These are phyloP conservation scores for Jacaranda mimosifolia DNA, from an alignment of 257 asterid genomes.

Conservation along the genomic window DNA sequence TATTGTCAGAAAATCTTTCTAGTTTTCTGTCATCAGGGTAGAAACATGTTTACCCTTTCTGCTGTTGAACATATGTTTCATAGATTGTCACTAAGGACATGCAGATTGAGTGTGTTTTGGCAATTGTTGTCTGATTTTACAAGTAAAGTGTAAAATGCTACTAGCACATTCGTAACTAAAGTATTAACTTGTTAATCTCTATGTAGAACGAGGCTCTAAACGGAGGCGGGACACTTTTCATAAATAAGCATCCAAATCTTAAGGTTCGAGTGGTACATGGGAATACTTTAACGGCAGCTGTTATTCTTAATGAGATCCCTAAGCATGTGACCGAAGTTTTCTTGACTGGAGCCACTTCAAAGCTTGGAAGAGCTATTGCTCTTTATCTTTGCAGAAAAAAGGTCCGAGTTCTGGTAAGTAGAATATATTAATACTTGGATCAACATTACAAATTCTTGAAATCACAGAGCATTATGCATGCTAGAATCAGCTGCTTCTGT, in stretches of 20 bases:
- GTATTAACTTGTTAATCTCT: background rate
- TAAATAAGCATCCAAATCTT: conserved; percentile 75
- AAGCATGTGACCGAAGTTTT: conserved; percentile 72
- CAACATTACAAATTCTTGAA: too few relatives aligned
- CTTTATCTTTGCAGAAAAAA: conserved; percentile 76
- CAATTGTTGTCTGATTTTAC: too few relatives aligned
- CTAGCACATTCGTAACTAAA: too few relatives aligned
- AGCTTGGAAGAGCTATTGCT: conserved; percentile 93
- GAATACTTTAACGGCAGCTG: conserved; percentile 95
- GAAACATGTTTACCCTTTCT: too few relatives aligned
- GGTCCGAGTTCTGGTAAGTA: conserved; percentile 76
- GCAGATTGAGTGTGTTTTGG: too few relatives aligned
- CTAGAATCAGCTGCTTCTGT: too few relatives aligned
- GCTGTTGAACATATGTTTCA: too few relatives aligned
- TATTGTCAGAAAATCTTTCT: too few relatives aligned
- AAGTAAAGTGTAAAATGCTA: background rate
- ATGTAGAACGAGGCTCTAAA: conserved; percentile 85
- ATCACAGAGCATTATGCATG: too few relatives aligned
- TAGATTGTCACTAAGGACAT: too few relatives aligned
- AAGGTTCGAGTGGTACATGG: conserved; percentile 92
- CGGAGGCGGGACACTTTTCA: conserved; percentile 91
- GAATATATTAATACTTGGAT: background rate
- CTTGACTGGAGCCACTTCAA: conserved; percentile 91
- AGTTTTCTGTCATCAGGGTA: too few relatives aligned
- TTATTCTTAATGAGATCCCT: conserved; percentile 72